Percentiles rank a stretch among this genome's conserved stretches.
Conservation (phyloP, 352 stramenopile genomes). For the Phytopythium cucurbitacearum region DNA sequence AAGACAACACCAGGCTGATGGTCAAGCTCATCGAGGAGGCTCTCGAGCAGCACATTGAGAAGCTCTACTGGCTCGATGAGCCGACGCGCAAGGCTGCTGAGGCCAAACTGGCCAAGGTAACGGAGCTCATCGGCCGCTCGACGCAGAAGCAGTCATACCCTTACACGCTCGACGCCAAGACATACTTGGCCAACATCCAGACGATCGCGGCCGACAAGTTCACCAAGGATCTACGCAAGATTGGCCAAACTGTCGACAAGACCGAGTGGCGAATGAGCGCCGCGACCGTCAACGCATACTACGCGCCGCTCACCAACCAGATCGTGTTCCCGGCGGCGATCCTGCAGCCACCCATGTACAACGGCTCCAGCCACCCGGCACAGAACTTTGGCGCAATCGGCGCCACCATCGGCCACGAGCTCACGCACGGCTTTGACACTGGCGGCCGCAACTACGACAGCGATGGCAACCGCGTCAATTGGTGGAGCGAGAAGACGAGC, state of each 20-base stretch:
- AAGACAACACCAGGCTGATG: slow-evolving; percentile 69
- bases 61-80: slow-evolving; percentile 88
- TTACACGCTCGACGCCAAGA: slow-evolving; percentile 16
- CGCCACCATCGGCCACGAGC: slow-evolving; percentile 90
- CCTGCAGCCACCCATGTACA: slow-evolving; percentile 91
- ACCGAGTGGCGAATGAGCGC: slow-evolving; percentile 82
- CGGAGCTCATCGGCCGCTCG: slow-evolving; percentile 20
- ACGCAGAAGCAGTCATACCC: slow-evolving; percentile 27
- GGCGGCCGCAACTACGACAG: slow-evolving; percentile 81
- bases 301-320: slow-evolving; percentile 58
- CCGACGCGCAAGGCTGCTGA: slow-evolving; percentile 64
- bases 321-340: slow-evolving; percentile 94
- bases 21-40: slow-evolving; percentile 72
- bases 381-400: slow-evolving; percentile 90
- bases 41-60: slow-evolving; percentile 68
- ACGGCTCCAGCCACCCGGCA: slow-evolving; percentile 56
- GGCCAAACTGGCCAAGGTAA: slow-evolving; percentile 67
- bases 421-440: slow-evolving; percentile 93
- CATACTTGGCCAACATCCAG: slow-evolving; percentile 48
- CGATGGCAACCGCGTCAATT: slow-evolving; percentile 83
- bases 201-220: slow-evolving; percentile 24
- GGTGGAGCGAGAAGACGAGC: slow-evolving; percentile 82
- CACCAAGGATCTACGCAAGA: slow-evolving; percentile 15
- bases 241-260: slow-evolving; percentile 40
- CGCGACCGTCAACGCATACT: slow-evolving; percentile 87